Evolutionary conservation across 2,329 filamentous ascomycete genomes (phyloP).

Genomic region (Ophiostoma quercus): DNA sequence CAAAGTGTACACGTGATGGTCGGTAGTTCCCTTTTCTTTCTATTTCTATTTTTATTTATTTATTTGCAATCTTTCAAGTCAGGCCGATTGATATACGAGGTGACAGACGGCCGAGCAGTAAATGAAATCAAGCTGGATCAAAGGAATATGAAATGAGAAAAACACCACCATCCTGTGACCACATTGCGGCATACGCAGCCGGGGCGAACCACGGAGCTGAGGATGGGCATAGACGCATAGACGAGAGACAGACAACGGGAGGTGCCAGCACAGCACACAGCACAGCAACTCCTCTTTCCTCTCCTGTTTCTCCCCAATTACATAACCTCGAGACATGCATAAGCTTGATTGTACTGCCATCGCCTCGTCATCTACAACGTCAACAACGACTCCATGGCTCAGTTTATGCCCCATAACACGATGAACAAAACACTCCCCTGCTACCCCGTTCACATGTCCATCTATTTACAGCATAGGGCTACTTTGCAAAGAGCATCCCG

Average conservation of each 20-base stretch:
- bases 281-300: neutral
- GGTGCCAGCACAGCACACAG: neutral
- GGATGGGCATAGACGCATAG: neutral
- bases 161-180: neutral
- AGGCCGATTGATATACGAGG: too few species aligned
- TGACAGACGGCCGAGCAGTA: neutral
- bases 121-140: neutral
- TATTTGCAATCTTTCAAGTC: neutral
- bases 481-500: neutral
- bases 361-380: neutral
- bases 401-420: neutral
- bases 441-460: neutral
- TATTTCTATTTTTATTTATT: neutral
- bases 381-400: neutral
- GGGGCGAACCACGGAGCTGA: neutral
- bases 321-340: slow-evolving; percentile 6
- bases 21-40: neutral
- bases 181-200: neutral
- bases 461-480: neutral
- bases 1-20: neutral
- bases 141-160: neutral
- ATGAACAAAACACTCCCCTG: neutral
- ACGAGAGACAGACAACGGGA: neutral
- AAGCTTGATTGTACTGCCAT: neutral
- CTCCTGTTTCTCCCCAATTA: slow-evolving; percentile 4